A percentile compares a stretch with the other conserved stretches of the same genome.
Evolutionary conservation across 1,139 yeast genomes (phyloP).

Genomic region (Lizanozyma gosingica): DNA sequence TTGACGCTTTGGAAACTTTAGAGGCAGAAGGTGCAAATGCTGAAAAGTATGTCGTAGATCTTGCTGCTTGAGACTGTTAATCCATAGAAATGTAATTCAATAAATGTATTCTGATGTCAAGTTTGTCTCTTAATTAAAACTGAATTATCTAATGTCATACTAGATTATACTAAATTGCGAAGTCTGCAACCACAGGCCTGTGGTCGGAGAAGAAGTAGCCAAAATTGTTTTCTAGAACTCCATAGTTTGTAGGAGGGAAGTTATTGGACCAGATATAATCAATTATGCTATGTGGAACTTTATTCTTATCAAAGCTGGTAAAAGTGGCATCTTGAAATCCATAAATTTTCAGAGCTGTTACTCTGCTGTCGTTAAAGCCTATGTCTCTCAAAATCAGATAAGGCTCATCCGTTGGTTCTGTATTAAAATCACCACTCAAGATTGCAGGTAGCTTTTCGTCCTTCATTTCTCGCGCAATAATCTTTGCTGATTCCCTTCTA

Average conservation of each 20-base stretch:
- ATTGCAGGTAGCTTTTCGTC: slow-evolving; percentile 32
- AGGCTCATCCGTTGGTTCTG: slow-evolving; percentile 44
- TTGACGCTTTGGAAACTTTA: slow-evolving; percentile 25
- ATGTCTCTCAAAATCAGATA: slow-evolving; percentile 28
- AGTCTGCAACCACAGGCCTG: background rate
- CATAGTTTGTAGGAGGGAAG: background rate
- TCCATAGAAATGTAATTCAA: too few relatives aligned
- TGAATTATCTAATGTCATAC: too few relatives aligned
- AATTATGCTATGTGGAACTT: slow-evolving; percentile 29
- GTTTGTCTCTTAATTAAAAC: too few relatives aligned
- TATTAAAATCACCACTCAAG: slow-evolving; percentile 46
- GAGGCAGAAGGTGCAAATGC: slow-evolving; percentile 33
- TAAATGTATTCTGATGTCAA: too few relatives aligned
- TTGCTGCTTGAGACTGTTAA: too few relatives aligned
- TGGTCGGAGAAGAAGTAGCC: background rate
- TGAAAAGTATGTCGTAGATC: slow-evolving; percentile 29
- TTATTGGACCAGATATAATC: slow-evolving; percentile 35
- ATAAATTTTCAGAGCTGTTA: slow-evolving; percentile 9
- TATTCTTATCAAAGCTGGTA: slow-evolving; percentile 41
- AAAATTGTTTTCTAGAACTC: background rate
- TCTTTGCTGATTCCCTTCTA: slow-evolving; percentile 36
- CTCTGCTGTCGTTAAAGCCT: slow-evolving; percentile 21
- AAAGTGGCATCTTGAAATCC: slow-evolving; percentile 36
- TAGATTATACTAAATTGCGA: too few relatives aligned
- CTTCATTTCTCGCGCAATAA: slow-evolving; percentile 34